Evolutionary conservation across 805 yeast species (phyloP).

Genomic region (Lipomyces lipofer): DNA sequence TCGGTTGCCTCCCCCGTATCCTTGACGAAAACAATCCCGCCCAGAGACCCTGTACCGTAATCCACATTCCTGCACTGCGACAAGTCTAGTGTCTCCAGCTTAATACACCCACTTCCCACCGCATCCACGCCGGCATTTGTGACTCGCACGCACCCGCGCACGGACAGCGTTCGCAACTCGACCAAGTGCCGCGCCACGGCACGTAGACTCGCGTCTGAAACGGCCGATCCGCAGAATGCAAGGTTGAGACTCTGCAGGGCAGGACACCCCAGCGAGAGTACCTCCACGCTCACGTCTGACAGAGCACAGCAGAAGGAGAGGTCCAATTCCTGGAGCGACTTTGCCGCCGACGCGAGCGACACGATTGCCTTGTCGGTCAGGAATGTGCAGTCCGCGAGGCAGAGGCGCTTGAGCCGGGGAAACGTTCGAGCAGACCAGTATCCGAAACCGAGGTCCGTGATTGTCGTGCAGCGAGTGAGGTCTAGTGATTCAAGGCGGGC

Average conservation of each 20-base stretch:
- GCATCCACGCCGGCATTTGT: slow-evolving; percentile 77
- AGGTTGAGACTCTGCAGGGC: slow-evolving; percentile 54
- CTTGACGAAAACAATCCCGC: neutral
- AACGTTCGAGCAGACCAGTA: slow-evolving; percentile 63
- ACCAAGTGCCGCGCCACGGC: slow-evolving; percentile 59
- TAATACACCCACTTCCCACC: slow-evolving; percentile 55
- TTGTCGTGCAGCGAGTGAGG: slow-evolving; percentile 73
- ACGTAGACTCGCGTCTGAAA: slow-evolving; percentile 66
- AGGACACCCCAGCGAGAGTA: slow-evolving; percentile 66
- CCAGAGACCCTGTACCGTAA: slow-evolving; percentile 4
- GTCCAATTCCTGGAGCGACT: slow-evolving; percentile 56
- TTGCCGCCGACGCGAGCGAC: slow-evolving; percentile 62
- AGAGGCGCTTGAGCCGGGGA: slow-evolving; percentile 52
- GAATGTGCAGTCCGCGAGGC: slow-evolving; percentile 72
- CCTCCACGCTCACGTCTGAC: slow-evolving; percentile 67
- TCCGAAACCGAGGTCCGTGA: slow-evolving; percentile 71
- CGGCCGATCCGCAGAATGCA: slow-evolving; percentile 78
- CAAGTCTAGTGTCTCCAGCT: slow-evolving; percentile 55
- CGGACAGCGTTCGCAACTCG: slow-evolving; percentile 49
- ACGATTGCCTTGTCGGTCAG: slow-evolving; percentile 65
- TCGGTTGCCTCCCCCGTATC: neutral
- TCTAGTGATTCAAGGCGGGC: slow-evolving; percentile 57
- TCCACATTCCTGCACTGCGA: slow-evolving; percentile 67
- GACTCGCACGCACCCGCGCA: slow-evolving; percentile 73
- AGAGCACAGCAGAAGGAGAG: slow-evolving; percentile 75